Percentiles rank a stretch among this genome's conserved stretches.
Conservation (phyloP, 2,329 filamentous ascomycete species). For the Tetracladium maxilliforme region DNA sequence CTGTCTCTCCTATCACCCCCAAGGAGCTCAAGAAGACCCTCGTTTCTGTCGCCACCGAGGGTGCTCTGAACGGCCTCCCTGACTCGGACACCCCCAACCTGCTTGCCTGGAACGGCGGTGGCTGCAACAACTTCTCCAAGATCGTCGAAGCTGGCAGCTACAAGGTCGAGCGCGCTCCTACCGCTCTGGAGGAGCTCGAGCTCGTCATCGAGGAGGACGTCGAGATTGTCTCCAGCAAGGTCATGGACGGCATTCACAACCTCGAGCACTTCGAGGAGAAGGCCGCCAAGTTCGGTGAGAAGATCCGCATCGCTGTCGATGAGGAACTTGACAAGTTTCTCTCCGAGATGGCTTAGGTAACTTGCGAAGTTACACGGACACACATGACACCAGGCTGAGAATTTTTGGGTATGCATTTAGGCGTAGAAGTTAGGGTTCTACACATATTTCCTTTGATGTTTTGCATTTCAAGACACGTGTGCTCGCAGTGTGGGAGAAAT, state of each 20-base stretch:
- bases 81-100: constrained; percentile 81
- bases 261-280: constrained; percentile 42
- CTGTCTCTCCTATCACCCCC: constrained; percentile 78
- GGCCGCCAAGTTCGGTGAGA: constrained; percentile 45
- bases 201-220: constrained; percentile 40
- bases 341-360: no score
- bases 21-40: constrained; percentile 87
- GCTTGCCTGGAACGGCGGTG: constrained; percentile 98
- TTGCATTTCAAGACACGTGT: no score
- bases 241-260: constrained; percentile 36
- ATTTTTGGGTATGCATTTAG: no score
- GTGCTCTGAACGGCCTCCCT: constrained; percentile 68
- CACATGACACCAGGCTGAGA: no score
- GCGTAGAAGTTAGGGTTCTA: no score
- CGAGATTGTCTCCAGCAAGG: constrained; percentile 39
- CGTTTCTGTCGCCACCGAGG: constrained; percentile 68
- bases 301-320: constrained; percentile 46
- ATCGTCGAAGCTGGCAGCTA: constrained; percentile 67
- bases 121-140: constrained; percentile 75
- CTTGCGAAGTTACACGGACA: no score
- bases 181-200: constrained; percentile 44
- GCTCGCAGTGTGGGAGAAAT: no score
- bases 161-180: constrained; percentile 34
- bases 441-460: no score
- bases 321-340: constrained; percentile 46